These are phyloP conservation scores for Ochromonas danica DNA, from an alignment of 108 stramenopile species.

Conservation along the genomic window DNA sequence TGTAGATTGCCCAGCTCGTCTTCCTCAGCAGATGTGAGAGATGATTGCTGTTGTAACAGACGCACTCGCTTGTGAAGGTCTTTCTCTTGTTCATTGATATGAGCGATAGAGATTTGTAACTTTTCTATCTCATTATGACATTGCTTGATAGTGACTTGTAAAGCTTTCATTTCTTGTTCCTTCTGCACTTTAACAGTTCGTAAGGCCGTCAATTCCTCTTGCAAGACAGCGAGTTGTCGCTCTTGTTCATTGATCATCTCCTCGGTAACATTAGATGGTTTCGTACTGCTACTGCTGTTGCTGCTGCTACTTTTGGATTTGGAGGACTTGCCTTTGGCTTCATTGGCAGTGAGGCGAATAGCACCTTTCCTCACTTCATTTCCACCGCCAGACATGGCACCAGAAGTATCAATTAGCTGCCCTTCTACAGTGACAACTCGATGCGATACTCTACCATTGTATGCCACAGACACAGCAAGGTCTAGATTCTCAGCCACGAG, in stretches of 20 bases:
- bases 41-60: not conserved
- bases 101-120: not conserved
- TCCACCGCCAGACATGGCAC: constrained; percentile 99
- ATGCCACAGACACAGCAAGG: constrained; percentile 83
- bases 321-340: too few species aligned
- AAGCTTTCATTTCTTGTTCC: constrained; percentile 43
- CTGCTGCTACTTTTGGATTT: too few species aligned
- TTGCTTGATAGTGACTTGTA: not conserved
- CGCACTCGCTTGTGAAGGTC: not conserved
- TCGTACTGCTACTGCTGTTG: not conserved
- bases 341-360: constrained; percentile 60
- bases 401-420: constrained; percentile 90
- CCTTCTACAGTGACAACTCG: constrained; percentile 85
- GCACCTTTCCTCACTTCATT: constrained; percentile 67
- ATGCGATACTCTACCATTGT: constrained; percentile 73
- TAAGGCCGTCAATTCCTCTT: not conserved
- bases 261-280: not conserved
- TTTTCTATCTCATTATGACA: not conserved
- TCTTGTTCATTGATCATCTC: not conserved
- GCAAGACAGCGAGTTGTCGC: not conserved
- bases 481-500: constrained; percentile 93
- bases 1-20: constrained; percentile 54
- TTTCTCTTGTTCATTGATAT: not conserved
- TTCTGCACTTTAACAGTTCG: constrained; percentile 55
- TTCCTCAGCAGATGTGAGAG: constrained; percentile 10